Base-by-base conservation (phyloP, 139 green algal genomes). In the Tetraselmis striata region DNA sequence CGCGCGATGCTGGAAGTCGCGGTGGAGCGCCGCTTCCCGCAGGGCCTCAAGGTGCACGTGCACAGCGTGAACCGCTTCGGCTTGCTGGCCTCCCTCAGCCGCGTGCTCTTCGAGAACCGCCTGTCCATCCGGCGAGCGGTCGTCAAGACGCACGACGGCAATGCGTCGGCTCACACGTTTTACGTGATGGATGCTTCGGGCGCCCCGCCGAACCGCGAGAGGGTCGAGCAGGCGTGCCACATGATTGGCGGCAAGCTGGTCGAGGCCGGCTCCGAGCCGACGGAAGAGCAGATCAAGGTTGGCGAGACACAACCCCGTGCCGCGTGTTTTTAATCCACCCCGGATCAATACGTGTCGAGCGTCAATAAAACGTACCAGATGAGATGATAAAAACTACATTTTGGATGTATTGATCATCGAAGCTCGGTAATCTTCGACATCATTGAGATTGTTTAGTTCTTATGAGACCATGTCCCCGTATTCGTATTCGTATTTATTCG, bases 11-110 rank as follows among this genome's bases (percentile, higher is more conserved):
- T 98, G 32, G 85, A 92, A 83, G 88, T 87, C 11, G 91, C 91
- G 30, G 94, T 98, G 45, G 86, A 94, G 88, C 89, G 93, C n/a
- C 88, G 92, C 83, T 94, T 93, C 84, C 92, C 92, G 5, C 80
- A 87, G 67, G 92, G 92, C 28, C 89, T 94, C 74, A 96, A 96
- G 86, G 84, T 97, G 77, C 87, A 91, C n/a, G 84, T 94, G 28
- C 84, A 89, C 80, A 88, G 82, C 28, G 79, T 89, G 31, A 85
- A 90, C 85, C 76, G 89, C n/a, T 88, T 88, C 75, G 86, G 86
- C 75, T 90, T 79, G 84, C 84, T 89, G 74, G 86, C 88, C 18
- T 78, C 83, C 0, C 86, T 93, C 31, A 84, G 88, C 1, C 83
- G 75, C 28, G 82, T 84, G 59, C 87, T 87, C 32, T 59, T 30